Percentiles rank a stretch among this genome's conserved stretches.
These are phyloP conservation scores for Sporothrix brasiliensis DNA, from an alignment of 2,329 filamentous ascomycete species.

Conservation along the genomic window DNA sequence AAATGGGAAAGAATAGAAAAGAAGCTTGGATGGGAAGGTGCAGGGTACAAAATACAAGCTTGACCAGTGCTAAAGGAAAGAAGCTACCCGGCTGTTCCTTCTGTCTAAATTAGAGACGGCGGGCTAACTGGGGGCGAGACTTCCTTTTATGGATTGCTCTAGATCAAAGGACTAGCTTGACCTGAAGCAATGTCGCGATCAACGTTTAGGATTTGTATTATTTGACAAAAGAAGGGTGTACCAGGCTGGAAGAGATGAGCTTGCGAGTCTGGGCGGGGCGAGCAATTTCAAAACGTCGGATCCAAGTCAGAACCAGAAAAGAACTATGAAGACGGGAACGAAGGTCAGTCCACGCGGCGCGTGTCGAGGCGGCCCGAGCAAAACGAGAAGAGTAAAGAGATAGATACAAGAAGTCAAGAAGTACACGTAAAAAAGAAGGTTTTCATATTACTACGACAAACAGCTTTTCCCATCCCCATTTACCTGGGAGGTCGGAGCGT, in stretches of 20 bases:
- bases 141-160: slow-evolving; percentile 19
- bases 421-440: no score
- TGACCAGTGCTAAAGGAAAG: neutral
- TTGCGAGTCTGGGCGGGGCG: slow-evolving; percentile 16
- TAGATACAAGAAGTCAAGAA: neutral
- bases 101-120: slow-evolving; percentile 17
- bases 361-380: neutral
- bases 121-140: neutral
- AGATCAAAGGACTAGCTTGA: neutral
- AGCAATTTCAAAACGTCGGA: slow-evolving; percentile 21
- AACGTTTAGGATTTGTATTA: neutral
- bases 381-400: neutral
- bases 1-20: neutral
- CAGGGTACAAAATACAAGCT: slow-evolving; percentile 15
- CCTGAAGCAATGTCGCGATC: slow-evolving; percentile 19
- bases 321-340: neutral
- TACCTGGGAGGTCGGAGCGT: neutral
- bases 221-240: neutral
- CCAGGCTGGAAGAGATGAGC: neutral
- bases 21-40: neutral
- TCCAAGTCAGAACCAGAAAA: slow-evolving; percentile 19
- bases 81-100: neutral
- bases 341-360: neutral
- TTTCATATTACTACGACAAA: neutral
- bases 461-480: neutral